A percentile compares a stretch with the other conserved stretches of the same genome.
These are phyloP conservation scores for Globisporangium echinulatum DNA, from an alignment of 352 stramenopile species.

Conservation along the genomic window DNA sequence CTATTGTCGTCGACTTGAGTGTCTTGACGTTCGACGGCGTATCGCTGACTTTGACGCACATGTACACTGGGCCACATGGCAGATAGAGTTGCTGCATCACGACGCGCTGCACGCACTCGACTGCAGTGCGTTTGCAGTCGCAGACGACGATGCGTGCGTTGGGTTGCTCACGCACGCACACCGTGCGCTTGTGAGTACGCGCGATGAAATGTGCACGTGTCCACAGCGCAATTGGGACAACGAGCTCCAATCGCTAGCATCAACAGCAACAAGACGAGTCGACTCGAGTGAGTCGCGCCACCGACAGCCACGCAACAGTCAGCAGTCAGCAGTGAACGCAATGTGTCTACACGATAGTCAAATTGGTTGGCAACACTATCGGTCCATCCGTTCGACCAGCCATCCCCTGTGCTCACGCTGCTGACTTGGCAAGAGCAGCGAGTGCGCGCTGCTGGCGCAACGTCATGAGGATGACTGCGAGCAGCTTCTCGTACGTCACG, in stretches of 20 bases:
- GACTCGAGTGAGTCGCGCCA: no score
- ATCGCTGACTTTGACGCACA: conserved; percentile 42
- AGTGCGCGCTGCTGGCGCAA: conserved; percentile 26
- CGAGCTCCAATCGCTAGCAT: no score
- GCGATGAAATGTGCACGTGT: conserved; percentile 31
- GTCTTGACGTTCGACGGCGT: conserved; percentile 11
- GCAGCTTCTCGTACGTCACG: conserved; percentile 92
- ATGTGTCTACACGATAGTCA: no score
- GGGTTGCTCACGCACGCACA: conserved; percentile 56
- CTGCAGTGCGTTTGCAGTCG: conserved; percentile 10
- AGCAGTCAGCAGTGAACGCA: no score
- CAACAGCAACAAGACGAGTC: no score
- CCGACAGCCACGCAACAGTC: no score
- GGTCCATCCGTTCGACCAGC: background rate
- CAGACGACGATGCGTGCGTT: conserved; percentile 27
- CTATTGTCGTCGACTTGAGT: no score
- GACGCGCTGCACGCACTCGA: conserved; percentile 16
- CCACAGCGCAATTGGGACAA: no score
- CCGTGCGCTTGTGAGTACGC: conserved; percentile 35
- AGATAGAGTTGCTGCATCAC: conserved; percentile 16
- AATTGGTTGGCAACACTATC: no score
- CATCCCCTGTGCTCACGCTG: conserved; percentile 13
- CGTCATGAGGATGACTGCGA: conserved; percentile 48
- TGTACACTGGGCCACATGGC: conserved; percentile 19
- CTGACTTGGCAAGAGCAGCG: conserved; percentile 29